phyloP scores from a whole-genome alignment of 176 grass and related monocot genomes.

The Aegilops tauschii region DNA sequence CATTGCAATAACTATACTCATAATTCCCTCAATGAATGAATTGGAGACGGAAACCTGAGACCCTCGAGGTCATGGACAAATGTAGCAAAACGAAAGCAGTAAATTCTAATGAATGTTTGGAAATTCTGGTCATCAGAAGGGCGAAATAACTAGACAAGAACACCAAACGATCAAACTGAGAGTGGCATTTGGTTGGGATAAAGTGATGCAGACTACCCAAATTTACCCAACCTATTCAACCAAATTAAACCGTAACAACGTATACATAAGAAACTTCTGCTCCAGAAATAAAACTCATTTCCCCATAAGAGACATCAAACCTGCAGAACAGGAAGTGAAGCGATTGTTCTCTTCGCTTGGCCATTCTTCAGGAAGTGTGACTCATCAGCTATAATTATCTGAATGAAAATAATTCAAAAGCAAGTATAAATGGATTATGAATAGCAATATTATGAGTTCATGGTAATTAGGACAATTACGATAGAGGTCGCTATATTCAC shows the following conservation, averaged over 20 bases:
- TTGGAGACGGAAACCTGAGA: too few relatives aligned
- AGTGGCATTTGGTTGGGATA: not conserved
- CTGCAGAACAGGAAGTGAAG: conserved; percentile 80
- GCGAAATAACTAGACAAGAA: not conserved
- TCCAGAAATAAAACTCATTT: not conserved
- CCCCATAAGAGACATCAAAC: conserved; percentile 40
- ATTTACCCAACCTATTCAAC: not conserved
- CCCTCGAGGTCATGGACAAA: too few relatives aligned
- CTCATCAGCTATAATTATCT: conserved; percentile 97
- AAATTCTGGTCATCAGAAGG: not conserved
- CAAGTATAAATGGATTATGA: not conserved
- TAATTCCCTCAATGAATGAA: too few relatives aligned
- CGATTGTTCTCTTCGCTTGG: conserved; percentile 79
- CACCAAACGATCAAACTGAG: not conserved
- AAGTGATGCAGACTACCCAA: conserved; percentile 13
- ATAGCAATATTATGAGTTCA: not conserved
- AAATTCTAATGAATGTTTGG: conserved; percentile 1
- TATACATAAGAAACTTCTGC: not conserved
- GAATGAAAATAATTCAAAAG: conserved; percentile 44
- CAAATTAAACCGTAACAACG: not conserved
- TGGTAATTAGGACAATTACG: conserved; percentile 1
- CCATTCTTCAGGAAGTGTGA: conserved; percentile 95
- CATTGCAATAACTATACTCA: too few relatives aligned
- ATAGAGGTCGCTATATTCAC: not conserved
- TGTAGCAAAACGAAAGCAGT: too few relatives aligned